Conservation (phyloP, 169 alveolate genomes). For the Plasmodium vivax region DNA sequence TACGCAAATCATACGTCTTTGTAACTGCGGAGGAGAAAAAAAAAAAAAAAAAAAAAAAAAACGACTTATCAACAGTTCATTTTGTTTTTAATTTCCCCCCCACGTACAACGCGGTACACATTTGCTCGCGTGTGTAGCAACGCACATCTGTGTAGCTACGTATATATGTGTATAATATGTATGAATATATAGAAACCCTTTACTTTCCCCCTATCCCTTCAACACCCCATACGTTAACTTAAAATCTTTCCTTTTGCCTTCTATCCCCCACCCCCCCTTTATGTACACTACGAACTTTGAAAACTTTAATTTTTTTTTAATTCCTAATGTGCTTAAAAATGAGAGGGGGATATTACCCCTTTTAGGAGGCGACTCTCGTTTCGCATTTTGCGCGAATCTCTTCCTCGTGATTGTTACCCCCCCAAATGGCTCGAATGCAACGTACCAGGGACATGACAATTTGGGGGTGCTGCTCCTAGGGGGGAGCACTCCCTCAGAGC, state of each 20-base stretch:
- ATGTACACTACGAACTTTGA: not conserved
- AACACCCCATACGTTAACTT: not conserved
- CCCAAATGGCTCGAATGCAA: not conserved
- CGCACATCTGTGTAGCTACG: not conserved
- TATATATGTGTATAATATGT: not conserved
- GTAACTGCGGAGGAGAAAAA: not conserved
- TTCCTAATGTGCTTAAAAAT: not conserved
- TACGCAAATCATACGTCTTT: constrained; percentile 87
- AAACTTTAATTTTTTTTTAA: not conserved
- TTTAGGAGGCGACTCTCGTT: not conserved
- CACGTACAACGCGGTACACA: not conserved
- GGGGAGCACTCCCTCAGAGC: not conserved
- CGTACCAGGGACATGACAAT: not conserved
- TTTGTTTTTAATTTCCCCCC: not conserved
- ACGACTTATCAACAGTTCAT: not conserved
- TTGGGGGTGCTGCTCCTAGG: not conserved
- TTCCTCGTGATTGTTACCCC: not conserved
- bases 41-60: constrained; percentile 3
- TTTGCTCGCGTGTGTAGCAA: not conserved
- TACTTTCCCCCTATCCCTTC: not conserved
- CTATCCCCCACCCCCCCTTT: not conserved
- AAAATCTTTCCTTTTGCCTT: not conserved
- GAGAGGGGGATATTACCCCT: not conserved
- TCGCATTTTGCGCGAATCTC: not conserved
- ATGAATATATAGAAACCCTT: not conserved